Evolutionary conservation across 441 rosid species (phyloP), one percentile per base, ranked within the genome.

Genomic region (Gossypium davidsonii): DNA sequence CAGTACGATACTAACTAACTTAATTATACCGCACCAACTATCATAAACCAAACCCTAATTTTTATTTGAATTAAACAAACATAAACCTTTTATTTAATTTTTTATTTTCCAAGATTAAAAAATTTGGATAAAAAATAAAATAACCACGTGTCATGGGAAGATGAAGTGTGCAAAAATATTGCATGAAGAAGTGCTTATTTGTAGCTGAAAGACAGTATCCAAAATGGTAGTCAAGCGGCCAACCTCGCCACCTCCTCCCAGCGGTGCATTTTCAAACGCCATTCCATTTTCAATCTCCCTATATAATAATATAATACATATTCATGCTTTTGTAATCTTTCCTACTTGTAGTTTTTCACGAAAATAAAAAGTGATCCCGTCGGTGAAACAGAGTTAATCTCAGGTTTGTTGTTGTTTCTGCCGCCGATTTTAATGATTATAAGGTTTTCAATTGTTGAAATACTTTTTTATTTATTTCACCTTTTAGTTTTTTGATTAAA

Each of bases 171-270:
- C 34, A 14, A 23, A 12, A 46, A 46, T 3, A 15, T 14, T 46
- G 57, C 57, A 48, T 25, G 58, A 49, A 67, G 39, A n/a, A n/a
- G 46, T 48, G 44, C 42, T 2, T 49, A 25, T 48, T 67, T 67
- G 71, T 67, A 48, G 49, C 42, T 67, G 39, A 64, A 20, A 10
- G 31, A 31, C n/a, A 0, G 11, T 42, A 21, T 20, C 58, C 71
- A 67, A 67, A n/a, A 48, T 3, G 71, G 57, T 48, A 67, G 39
- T 49, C 51, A 63, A 63, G 52, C 56, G 21, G 58, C 58, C 71
- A 48, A 25, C 23, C 31, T 20, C 34, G 1, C 53, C 55, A 44
- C 26, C 55, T 44, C 37, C 51, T 42, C 53, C 11, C 7, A 67
- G 58, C 71, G 71, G 71, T 49, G 58, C 71, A 25, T n/a, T 48